Evolutionary conservation across 306 rosid species (phyloP).

Genomic region (Inga oerstediana): DNA sequence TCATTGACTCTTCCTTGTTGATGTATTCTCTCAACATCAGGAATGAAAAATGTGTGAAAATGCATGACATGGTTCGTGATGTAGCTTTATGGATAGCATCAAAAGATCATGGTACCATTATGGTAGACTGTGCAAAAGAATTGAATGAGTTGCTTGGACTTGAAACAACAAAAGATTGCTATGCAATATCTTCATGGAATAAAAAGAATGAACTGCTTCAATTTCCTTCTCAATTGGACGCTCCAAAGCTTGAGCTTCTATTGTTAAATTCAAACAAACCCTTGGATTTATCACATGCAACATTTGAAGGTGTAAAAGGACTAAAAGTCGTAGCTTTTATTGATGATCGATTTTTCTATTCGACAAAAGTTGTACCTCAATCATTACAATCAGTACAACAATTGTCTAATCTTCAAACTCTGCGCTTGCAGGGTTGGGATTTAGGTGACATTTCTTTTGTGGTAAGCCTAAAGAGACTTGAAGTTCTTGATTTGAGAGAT

Average conservation of each 20-base stretch:
- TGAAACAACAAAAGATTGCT: background rate
- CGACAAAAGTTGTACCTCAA: background rate
- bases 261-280: background rate
- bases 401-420: background rate
- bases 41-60: background rate
- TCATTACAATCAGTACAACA: background rate
- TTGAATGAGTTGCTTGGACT: background rate
- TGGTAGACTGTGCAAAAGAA: too few species aligned
- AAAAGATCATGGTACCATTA: background rate
- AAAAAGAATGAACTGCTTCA: background rate
- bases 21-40: background rate
- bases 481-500: background rate
- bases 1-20: background rate
- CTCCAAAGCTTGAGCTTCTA: constrained; percentile 10
- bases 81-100: constrained; percentile 1
- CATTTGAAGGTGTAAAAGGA: background rate
- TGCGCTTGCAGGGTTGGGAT: background rate
- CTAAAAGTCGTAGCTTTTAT: constrained; percentile 8
- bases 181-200: background rate
- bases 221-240: background rate
- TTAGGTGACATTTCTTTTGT: constrained; percentile 5
- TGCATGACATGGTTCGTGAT: constrained; percentile 14
- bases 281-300: background rate
- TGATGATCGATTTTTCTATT: accelerated
- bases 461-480: background rate